Conservation (phyloP, 306 rosid genomes). For the Vachellia pachyceras region DNA sequence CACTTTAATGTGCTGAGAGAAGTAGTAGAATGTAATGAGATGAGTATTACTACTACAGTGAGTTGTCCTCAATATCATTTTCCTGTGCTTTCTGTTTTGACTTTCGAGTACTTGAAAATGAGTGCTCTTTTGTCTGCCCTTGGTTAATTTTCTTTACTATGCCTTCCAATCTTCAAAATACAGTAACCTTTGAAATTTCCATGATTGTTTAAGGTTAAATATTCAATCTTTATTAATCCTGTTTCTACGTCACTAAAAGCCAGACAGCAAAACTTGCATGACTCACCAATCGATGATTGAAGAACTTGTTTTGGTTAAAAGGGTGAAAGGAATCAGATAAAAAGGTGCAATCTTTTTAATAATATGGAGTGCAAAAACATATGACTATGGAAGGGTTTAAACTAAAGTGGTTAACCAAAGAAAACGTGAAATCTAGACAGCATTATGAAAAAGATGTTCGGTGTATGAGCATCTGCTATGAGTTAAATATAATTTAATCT, state of each 20-base stretch:
- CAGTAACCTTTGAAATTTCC: neutral
- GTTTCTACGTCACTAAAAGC: neutral
- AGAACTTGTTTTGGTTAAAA: neutral
- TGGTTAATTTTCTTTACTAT: constrained; percentile 4
- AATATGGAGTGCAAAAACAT: neutral
- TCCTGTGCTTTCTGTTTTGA: constrained; percentile 41
- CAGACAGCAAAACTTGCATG: neutral
- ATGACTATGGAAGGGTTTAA: neutral
- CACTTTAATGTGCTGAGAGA: constrained; percentile 48
- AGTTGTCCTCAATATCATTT: constrained; percentile 28
- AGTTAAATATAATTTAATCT: neutral
- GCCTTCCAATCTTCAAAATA: neutral
- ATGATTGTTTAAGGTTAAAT: neutral
- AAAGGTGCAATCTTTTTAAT: neutral
- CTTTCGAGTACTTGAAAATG: constrained; percentile 40
- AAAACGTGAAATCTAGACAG: neutral
- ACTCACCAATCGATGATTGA: neutral
- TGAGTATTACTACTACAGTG: constrained; percentile 11
- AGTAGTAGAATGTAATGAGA: constrained; percentile 45
- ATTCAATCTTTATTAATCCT: neutral
- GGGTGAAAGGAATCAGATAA: neutral
- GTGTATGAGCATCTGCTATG: neutral
- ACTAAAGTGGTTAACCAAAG: neutral
- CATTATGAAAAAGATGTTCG: neutral
- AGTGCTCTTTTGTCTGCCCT: constrained; percentile 41